Percentiles rank a stretch among this genome's conserved stretches.
phyloP scores from a whole-genome alignment of 2,329 filamentous ascomycete genomes.

The Colletotrichum ledebouriae region DNA sequence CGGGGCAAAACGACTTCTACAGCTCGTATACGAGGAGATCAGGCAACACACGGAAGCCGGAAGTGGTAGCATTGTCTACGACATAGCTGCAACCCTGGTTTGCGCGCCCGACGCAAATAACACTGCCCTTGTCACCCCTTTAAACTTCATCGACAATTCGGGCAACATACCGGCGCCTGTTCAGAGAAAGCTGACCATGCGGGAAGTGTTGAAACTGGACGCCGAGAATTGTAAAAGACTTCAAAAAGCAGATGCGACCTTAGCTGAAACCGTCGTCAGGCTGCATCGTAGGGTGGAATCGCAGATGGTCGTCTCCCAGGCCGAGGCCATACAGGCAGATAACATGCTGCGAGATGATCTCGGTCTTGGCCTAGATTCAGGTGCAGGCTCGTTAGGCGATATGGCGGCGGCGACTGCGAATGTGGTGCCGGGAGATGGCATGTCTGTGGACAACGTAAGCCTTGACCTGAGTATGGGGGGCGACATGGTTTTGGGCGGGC shows the following conservation, averaged over 20 bases:
- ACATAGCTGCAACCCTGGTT: slow-evolving; percentile 77
- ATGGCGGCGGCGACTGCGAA: slow-evolving; percentile 55
- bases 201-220: slow-evolving; percentile 70
- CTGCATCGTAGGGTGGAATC: slow-evolving; percentile 75
- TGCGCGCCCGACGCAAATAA: slow-evolving; percentile 74
- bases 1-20: slow-evolving; percentile 72
- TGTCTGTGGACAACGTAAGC: slow-evolving; percentile 57
- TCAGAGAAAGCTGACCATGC: slow-evolving; percentile 68
- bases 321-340: slow-evolving; percentile 53
- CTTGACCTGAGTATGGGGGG: slow-evolving; percentile 62
- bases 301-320: slow-evolving; percentile 64
- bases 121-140: slow-evolving; percentile 51
- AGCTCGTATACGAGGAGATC: slow-evolving; percentile 76
- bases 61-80: slow-evolving; percentile 73
- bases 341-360: slow-evolving; percentile 60
- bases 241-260: slow-evolving; percentile 67
- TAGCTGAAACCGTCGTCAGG: slow-evolving; percentile 73
- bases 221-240: slow-evolving; percentile 70
- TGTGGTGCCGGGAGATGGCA: slow-evolving; percentile 53
- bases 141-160: slow-evolving; percentile 52
- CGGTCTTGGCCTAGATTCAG: slow-evolving; percentile 55
- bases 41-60: slow-evolving; percentile 71
- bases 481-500: slow-evolving; percentile 54
- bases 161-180: slow-evolving; percentile 53
- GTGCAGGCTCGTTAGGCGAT: slow-evolving; percentile 52